These are phyloP conservation scores for Ogataea methanolica DNA, from an alignment of 805 yeast genomes.

Conservation along the genomic window DNA sequence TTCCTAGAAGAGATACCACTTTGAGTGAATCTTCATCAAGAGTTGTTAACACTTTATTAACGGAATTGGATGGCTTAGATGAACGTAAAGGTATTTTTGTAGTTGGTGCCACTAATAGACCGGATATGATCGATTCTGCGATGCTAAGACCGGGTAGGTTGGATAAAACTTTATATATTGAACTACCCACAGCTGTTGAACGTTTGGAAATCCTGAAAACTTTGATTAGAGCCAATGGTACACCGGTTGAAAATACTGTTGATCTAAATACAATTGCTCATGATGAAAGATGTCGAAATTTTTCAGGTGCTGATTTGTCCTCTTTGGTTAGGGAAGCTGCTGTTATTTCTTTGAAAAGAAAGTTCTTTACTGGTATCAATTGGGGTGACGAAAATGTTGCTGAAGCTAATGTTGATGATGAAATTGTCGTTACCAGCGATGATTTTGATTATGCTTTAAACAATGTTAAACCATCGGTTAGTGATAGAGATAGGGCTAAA, in stretches of 20 bases:
- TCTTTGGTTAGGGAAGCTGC: constrained; percentile 94
- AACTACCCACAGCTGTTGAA: constrained; percentile 76
- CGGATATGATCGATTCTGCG: constrained; percentile 97
- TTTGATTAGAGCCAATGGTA: constrained; percentile 60
- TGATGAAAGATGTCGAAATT: constrained; percentile 80
- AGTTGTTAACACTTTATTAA: constrained; percentile 89
- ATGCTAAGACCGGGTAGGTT: constrained; percentile 96
- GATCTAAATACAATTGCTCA: constrained; percentile 58
- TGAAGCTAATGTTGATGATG: constrained; percentile 10
- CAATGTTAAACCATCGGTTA: constrained; percentile 84
- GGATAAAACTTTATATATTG: constrained; percentile 89
- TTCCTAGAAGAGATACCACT: constrained; percentile 87
- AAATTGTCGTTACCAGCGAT: constrained; percentile 49
- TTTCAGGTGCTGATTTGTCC: constrained; percentile 94
- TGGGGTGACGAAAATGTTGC: constrained; percentile 39
- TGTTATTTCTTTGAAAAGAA: constrained; percentile 75
- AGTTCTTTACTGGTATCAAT: constrained; percentile 51
- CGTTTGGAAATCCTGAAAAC: constrained; percentile 79
- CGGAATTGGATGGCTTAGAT: constrained; percentile 92
- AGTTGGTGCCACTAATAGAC: constrained; percentile 94
- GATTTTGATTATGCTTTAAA: constrained; percentile 73
- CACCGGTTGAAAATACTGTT: constrained; percentile 68
- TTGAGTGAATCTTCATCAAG: constrained; percentile 86
- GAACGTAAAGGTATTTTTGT: constrained; percentile 92
- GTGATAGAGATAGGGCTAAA: constrained; percentile 74